Base-by-base conservation (phyloP, 1,284 basidiomycete genomes). In the Rhodofomes roseus region DNA sequence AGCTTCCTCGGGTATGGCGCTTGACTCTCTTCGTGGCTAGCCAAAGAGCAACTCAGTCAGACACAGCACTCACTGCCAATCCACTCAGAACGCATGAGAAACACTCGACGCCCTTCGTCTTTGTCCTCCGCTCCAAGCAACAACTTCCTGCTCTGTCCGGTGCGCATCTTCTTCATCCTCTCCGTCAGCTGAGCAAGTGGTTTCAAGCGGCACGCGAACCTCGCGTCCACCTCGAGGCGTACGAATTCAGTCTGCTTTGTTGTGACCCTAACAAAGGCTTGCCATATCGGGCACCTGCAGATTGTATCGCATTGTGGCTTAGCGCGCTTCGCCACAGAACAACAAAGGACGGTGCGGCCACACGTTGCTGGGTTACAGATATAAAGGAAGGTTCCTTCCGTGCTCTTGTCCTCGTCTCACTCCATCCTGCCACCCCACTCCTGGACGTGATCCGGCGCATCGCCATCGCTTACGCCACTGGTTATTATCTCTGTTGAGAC, bases 281-380 rank as follows among this genome's bases (percentile, higher is more conserved):
- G 22, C 50, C n/a, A 52, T 52, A 52, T 36, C 50, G 50, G 50
- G 50, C 31, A 20, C n/a, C 50, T 23, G n/a, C 29, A 52, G 50
- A 52, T 52, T n/a, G 34, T 36, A 52, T 52, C 50, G 50, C 50
- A 34, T 36, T 52, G 50, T 52, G 50, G 50, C 50, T 52, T 4
- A 29, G 31, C 18, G 50, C 50, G 50, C 50, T 23, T 52, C 31
- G 34, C 50, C 50, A 52, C 34, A 52, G 50, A 22, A 52, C 31
- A 52, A 52, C 50, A 52, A 52, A 22, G 50, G 31, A 16, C 50
- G 23, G 23, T 52, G 4, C 5, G 50, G 31, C 27, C 31, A 52
- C 50, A 52, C 50, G 50, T 52, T 52, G 50, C 34, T 34, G 50
- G 27, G 50, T 34, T 37, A 52, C 50, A 52, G 50, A 29, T 52